These are phyloP conservation scores for Apiotrichum porosum DNA, from an alignment of 1,284 basidiomycete genomes.

Conservation along the genomic window DNA sequence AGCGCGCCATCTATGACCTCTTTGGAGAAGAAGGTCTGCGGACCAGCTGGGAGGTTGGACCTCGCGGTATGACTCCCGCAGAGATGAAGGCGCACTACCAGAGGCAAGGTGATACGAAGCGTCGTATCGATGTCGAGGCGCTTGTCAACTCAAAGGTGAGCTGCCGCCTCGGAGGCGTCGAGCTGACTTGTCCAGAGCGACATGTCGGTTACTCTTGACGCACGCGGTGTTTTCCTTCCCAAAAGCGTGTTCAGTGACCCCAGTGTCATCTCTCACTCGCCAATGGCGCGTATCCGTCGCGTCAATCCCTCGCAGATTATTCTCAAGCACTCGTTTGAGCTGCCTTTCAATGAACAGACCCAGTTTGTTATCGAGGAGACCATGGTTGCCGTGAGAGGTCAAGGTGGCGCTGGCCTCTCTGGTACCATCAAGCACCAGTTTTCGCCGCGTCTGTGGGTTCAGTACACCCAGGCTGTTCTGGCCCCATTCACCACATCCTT, in stretches of 20 bases:
- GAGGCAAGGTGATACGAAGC: constrained; percentile 46
- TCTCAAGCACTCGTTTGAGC: constrained; percentile 49
- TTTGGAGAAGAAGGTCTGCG: constrained; percentile 54
- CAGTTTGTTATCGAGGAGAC: constrained; percentile 44
- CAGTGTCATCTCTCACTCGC: constrained; percentile 27
- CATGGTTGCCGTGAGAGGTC: constrained; percentile 46
- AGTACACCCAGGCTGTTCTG: constrained; percentile 45
- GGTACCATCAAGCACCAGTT: constrained; percentile 53
- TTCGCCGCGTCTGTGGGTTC: constrained; percentile 47
- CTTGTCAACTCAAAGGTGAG: constrained; percentile 51
- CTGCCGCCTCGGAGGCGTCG: neutral
- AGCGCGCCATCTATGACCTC: constrained; percentile 53
- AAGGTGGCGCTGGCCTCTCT: constrained; percentile 51
- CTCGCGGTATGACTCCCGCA: constrained; percentile 46
- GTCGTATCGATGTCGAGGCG: constrained; percentile 50
- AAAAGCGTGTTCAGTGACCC: constrained; percentile 33
- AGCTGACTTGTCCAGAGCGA: constrained; percentile 23
- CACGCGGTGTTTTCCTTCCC: constrained; percentile 42
- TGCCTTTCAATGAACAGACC: constrained; percentile 33
- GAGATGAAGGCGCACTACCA: constrained; percentile 50
- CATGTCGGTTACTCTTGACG: constrained; percentile 41
- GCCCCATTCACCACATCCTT: constrained; percentile 48
- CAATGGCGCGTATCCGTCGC: constrained; percentile 30
- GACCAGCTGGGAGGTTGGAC: constrained; percentile 51
- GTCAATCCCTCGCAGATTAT: constrained; percentile 34